Evolutionary conservation across 2,329 filamentous ascomycete species (phyloP), one percentile per base, ranked within the genome.

Genomic region (Tolypocladium paradoxum): DNA sequence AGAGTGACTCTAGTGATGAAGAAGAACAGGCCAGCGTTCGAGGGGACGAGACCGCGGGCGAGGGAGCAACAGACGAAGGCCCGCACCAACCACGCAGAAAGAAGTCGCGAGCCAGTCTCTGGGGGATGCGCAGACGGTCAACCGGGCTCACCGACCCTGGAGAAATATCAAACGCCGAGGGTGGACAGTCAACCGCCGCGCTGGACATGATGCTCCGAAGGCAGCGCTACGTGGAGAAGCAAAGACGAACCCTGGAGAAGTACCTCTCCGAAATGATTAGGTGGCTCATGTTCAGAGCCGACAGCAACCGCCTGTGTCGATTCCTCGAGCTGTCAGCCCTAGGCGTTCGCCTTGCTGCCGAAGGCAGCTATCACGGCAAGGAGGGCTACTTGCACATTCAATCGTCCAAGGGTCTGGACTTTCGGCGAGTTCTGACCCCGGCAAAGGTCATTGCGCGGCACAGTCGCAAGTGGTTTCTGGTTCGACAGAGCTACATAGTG

Each of bases 311-410:
- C 11, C 76, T 99, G 4, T 99, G 93, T 72, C 93, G 95, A 58
- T 99, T 99, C 67, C 75, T 99, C 2, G 93, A 99, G 67, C 76
- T 99, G 9, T 99, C 93, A 22, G 92, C 95, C 0, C 77, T 99
- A 6, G 93, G 93, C 24, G 90, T 99, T 49, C 85, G 95, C 48
- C 80, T 99, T 49, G 93, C 93, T 27, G 90, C 92, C 0, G 95
- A 99, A 69, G 91, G 90, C 31, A 95, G 91, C 62, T 97, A 96
- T 63, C 93, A 99, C 65, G 95, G 93, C 55, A 99, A 99, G 69
- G 95, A 99, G 70, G 95, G 93, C 18, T 91, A 88, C 65, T 76
- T 99, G 59, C 85, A 95, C 60, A 96, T 99, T 58, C 88, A 95
- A 62, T 95, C 90, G 6, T 85, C 87, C 18, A 95, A 95, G 65